These are phyloP conservation scores for Aspergillus cavernicola DNA, from an alignment of 495 filamentous ascomycete genomes.

Conservation along the genomic window DNA sequence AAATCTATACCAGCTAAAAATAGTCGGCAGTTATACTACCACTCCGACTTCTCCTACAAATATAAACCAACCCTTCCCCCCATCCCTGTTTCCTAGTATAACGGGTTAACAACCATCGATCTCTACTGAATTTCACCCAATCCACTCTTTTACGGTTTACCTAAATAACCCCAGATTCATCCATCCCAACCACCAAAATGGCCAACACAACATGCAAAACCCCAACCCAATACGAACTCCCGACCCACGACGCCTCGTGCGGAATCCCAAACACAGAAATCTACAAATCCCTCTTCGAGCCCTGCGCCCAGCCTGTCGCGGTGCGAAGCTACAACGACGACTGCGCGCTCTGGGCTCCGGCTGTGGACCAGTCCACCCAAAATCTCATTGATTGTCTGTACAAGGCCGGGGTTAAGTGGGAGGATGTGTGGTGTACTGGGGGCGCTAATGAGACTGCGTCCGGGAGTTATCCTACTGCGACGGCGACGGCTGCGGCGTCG, in stretches of 20 bases:
- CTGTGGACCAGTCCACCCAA: conserved; percentile 20
- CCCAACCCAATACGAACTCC: conserved; percentile 2
- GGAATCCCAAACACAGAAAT: background rate
- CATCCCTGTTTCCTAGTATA: no score
- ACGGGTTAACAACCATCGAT: no score
- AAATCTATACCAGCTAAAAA: conserved; percentile 4
- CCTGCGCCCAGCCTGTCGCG: background rate
- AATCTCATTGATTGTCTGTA: conserved; percentile 24
- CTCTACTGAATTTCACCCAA: no score
- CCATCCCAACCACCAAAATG: conserved; percentile 5
- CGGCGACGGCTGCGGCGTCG: no score
- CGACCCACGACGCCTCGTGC: conserved; percentile 4
- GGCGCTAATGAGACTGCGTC: conserved; percentile 16
- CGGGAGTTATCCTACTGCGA: background rate
- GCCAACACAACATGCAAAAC: background rate
- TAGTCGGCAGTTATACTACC: background rate
- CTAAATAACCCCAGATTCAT: no score
- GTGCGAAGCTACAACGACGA: conserved; percentile 4
- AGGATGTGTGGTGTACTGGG: conserved; percentile 27
- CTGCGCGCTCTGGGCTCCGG: conserved; percentile 32
- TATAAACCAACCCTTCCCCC: no score
- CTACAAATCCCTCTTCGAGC: background rate
- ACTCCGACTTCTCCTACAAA: background rate
- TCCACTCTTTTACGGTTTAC: no score
- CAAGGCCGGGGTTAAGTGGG: conserved; percentile 27